Conservation (phyloP, 2,329 filamentous ascomycete species). For the Colletotrichum lini region DNA sequence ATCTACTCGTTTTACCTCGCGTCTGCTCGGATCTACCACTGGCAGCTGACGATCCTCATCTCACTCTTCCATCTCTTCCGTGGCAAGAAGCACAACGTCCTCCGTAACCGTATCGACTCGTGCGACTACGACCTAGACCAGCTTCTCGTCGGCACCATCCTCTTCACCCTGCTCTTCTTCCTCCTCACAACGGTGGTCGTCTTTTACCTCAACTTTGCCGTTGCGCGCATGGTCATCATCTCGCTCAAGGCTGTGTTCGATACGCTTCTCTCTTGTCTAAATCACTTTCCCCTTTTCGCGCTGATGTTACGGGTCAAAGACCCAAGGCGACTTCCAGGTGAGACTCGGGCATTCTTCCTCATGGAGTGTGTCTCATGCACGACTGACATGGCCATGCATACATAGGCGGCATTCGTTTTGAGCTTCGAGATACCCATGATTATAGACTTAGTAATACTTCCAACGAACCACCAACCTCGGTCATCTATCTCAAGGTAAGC, state of each 20-base stretch:
- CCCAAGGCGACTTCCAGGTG: constrained; percentile 87
- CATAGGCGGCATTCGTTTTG: constrained; percentile 86
- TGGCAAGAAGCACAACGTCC: constrained; percentile 96
- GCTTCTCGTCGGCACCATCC: constrained; percentile 92
- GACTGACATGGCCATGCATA: constrained; percentile 1
- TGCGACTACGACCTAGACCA: constrained; percentile 99
- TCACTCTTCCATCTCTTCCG: constrained; percentile 99
- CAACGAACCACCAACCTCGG: constrained; percentile 76
- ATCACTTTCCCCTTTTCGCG: constrained; percentile 97
- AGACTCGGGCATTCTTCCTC: constrained; percentile 42
- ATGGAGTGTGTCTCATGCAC: constrained; percentile 66
- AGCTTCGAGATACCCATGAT: constrained; percentile 82
- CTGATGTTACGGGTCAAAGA: constrained; percentile 97
- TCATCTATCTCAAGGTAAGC: constrained; percentile 86
- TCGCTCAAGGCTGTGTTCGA: constrained; percentile 92
- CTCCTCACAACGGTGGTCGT: constrained; percentile 94
- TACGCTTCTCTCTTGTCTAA: constrained; percentile 91
- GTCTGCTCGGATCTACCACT: constrained; percentile 96
- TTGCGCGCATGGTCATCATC: constrained; percentile 95
- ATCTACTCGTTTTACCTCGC: constrained; percentile 99
- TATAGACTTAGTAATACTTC: constrained; percentile 59
- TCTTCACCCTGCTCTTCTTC: constrained; percentile 96
- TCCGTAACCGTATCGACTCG: constrained; percentile 97
- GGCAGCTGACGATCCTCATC: constrained; percentile 96
- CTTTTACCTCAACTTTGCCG: constrained; percentile 96